Conservation (phyloP, 1,284 basidiomycete species). For the Pyrrhoderma lamaoense region DNA sequence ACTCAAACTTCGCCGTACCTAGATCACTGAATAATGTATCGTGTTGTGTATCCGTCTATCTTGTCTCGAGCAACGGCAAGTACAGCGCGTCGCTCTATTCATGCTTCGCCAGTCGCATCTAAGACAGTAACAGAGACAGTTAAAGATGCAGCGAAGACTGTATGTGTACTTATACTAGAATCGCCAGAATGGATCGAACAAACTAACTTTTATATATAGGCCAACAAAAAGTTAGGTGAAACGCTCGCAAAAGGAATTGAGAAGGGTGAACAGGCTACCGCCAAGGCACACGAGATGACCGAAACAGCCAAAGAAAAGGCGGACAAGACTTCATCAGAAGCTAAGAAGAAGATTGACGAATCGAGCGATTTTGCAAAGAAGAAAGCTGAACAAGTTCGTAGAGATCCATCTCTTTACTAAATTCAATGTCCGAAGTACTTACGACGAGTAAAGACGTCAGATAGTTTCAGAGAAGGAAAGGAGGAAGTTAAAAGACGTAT, state of each 20-base stretch:
- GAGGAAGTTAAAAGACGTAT: slow-evolving; percentile 29
- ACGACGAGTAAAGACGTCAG: slow-evolving; percentile 32
- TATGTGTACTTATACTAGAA: slow-evolving; percentile 23
- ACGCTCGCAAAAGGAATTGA: slow-evolving; percentile 58
- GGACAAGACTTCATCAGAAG: slow-evolving; percentile 29
- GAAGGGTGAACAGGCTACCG: slow-evolving; percentile 49
- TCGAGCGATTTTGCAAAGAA: slow-evolving; percentile 24
- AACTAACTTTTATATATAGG: slow-evolving; percentile 29
- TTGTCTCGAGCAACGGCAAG: slow-evolving; percentile 20
- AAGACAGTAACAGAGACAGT: slow-evolving; percentile 58
- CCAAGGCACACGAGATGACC: slow-evolving; percentile 44
- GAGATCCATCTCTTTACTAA: slow-evolving; percentile 1
- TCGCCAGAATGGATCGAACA: not conserved
- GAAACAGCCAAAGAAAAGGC: slow-evolving; percentile 27
- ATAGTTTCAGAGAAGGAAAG: slow-evolving; percentile 40
- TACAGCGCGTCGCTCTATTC: slow-evolving; percentile 32
- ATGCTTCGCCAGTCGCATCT: slow-evolving; percentile 37
- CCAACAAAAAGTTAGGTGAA: slow-evolving; percentile 54
- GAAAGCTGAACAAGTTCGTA: slow-evolving; percentile 37
- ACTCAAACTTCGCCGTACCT: too few species aligned
- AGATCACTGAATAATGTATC: too few species aligned
- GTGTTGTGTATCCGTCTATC: slow-evolving; percentile 9
- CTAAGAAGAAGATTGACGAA: slow-evolving; percentile 32
- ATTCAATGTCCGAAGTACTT: not conserved
- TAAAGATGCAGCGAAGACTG: slow-evolving; percentile 52